Percentiles rank a stretch among this genome's conserved stretches.
Evolutionary conservation across 176 grass and related monocot species (phyloP).

Genomic region (Bromus sterilis): DNA sequence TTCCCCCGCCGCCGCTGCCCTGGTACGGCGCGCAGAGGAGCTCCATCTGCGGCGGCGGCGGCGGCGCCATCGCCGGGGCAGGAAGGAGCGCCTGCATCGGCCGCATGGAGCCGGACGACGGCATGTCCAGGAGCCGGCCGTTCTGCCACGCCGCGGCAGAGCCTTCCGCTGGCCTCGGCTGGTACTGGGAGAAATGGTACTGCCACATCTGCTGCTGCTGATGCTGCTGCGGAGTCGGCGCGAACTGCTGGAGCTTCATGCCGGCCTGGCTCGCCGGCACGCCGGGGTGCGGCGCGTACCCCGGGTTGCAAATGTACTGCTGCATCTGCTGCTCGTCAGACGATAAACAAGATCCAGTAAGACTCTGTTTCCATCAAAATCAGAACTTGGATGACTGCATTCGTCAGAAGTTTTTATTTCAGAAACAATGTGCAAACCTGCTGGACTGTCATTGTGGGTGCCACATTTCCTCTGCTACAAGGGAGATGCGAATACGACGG

Average conservation of each 20-base stretch:
- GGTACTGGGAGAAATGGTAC: conserved; percentile 34
- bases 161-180: background rate
- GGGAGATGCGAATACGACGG: conserved; percentile 26
- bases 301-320: conserved; percentile 34
- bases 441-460: background rate
- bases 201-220: conserved; percentile 43
- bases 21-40: conserved; percentile 37
- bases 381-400: background rate
- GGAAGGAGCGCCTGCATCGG: conserved; percentile 16
- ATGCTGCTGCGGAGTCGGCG: background rate
- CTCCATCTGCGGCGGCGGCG: conserved; percentile 29
- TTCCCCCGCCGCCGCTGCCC: background rate
- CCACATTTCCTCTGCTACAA: conserved; percentile 18
- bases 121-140: conserved; percentile 9
- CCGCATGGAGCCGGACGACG: background rate
- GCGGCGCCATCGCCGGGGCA: background rate
- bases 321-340: conserved; percentile 17
- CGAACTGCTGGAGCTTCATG: conserved; percentile 29
- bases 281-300: conserved; percentile 2
- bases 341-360: background rate
- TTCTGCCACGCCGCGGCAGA: background rate
- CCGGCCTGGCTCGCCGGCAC: background rate
- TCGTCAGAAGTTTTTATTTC: background rate
- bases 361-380: background rate
- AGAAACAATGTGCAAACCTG: conserved; percentile 19